Evolutionary conservation across 2,329 filamentous ascomycete species (phyloP).

Genomic region (Alternaria brassicicola): DNA sequence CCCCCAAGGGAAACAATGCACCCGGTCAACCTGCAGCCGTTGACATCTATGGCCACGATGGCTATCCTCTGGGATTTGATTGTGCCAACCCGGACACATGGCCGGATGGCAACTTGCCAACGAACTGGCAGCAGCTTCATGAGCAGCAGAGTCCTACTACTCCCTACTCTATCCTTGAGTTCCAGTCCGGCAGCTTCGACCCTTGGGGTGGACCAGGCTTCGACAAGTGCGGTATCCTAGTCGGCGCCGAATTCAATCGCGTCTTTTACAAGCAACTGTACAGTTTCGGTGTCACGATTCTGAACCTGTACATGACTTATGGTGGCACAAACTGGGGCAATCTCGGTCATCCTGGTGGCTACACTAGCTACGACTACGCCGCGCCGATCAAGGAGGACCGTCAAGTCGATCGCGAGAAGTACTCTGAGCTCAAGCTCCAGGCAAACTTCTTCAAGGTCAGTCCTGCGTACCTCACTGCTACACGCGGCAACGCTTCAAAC

Average conservation of each 20-base stretch:
- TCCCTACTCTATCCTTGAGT: conserved; percentile 70
- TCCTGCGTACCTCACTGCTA: conserved; percentile 67
- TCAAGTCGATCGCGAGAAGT: conserved; percentile 73
- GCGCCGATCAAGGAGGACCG: conserved; percentile 72
- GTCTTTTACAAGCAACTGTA: conserved; percentile 81
- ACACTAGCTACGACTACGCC: conserved; percentile 66
- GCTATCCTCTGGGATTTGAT: conserved; percentile 65
- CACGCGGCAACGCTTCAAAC: conserved; percentile 39
- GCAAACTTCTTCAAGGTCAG: conserved; percentile 77
- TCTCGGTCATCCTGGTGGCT: conserved; percentile 63
- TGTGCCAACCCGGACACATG: conserved; percentile 67
- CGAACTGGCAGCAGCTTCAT: conserved; percentile 61
- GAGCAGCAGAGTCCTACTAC: conserved; percentile 67
- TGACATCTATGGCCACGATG: conserved; percentile 71
- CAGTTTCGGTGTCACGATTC: conserved; percentile 68
- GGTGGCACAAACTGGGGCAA: conserved; percentile 86
- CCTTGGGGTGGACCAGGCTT: conserved; percentile 76
- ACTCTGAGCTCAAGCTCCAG: conserved; percentile 77
- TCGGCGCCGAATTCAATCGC: conserved; percentile 75
- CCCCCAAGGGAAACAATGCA: conserved; percentile 64
- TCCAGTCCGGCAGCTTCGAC: conserved; percentile 75
- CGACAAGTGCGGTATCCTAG: conserved; percentile 67
- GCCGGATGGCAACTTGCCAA: conserved; percentile 64
- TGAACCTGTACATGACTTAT: conserved; percentile 79
- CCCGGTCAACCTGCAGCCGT: conserved; percentile 64